Base-by-base conservation (phyloP, 2,329 filamentous ascomycete genomes). In the Dothideomycetes sp. region DNA sequence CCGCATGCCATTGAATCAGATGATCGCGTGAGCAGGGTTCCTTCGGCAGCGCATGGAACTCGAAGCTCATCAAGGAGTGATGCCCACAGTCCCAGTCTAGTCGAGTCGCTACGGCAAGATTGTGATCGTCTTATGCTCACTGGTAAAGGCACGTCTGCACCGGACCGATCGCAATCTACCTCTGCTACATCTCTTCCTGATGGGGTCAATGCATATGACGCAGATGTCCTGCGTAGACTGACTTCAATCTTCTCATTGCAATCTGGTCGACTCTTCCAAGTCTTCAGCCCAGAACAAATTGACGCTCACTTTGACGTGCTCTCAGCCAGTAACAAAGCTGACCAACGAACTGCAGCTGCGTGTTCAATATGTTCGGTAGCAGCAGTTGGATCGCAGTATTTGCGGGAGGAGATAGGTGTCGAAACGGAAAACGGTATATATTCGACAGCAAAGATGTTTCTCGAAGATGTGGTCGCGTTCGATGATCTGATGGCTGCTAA, bases 311-410 rank as follows among this genome's bases (percentile, higher is more conserved):
- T 36, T 18, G 11, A 22, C 3, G 18, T 33, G 4, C 4, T 37
- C 9, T 24, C n/a, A 3, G n/a, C 4, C 12, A 10, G 15, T 16
- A 8, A 4, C 7, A 19, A 37, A 9, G 19, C 17, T 11, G 15
- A 36, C 30, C 18, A 27, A 3, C 22, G 12, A 1, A 34, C 31
- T 7, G 4, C 36, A 3, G 39, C 39, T 31, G 19, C 18, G 9
- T 41, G 39, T n/a, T 27, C 37, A 17, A 29, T 41, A 9, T 37
- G 34, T 22, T 16, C 34, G 14, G 19, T 41, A 5, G 39, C 12
- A 7, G 34, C 39, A 29, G 2, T 41, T 16, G 39, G 39, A 5
- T 37, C 39, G 11, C 39, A 37, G 18, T 41, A 41, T 12, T 31
- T 34, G 22, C 31, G 19, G 17, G 34, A 41, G 12, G 8, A 15